These are phyloP conservation scores for Galerina sulciceps DNA, from an alignment of 768 basidiomycete species.

Conservation along the genomic window DNA sequence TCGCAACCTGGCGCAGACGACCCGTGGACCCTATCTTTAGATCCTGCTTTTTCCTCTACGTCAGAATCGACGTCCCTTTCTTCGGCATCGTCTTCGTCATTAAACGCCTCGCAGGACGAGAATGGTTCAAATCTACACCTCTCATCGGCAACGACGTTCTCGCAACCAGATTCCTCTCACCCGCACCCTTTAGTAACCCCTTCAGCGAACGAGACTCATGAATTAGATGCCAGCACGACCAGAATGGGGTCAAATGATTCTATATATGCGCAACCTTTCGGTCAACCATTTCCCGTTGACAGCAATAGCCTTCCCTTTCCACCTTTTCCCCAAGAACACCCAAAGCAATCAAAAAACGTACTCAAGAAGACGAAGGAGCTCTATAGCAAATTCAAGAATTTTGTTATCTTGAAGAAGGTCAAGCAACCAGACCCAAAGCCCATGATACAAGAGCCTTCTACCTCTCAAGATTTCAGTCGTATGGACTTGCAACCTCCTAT, in stretches of 20 bases:
- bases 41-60: conserved; percentile 20
- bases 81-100: conserved; percentile 2
- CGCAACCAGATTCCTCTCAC: conserved; percentile 6
- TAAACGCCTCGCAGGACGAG: conserved; percentile 1
- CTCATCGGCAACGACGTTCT: conserved; percentile 2
- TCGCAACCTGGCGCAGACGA: conserved; percentile 32
- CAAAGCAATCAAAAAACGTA: conserved; percentile 13
- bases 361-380: conserved; percentile 21
- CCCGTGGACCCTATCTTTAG: conserved; percentile 34
- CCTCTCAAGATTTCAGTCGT: neutral
- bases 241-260: conserved; percentile 3
- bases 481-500: neutral
- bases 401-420: conserved; percentile 8
- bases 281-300: neutral
- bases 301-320: neutral
- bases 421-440: neutral
- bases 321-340: neutral
- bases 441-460: neutral
- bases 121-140: conserved; percentile 1
- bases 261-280: neutral
- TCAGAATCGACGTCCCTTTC: conserved; percentile 17
- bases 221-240: neutral
- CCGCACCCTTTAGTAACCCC: neutral
- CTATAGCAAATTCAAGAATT: conserved; percentile 19
- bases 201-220: neutral